These are phyloP conservation scores for Kazachstania martiniae DNA, from an alignment of 805 yeast genomes.

Conservation along the genomic window DNA sequence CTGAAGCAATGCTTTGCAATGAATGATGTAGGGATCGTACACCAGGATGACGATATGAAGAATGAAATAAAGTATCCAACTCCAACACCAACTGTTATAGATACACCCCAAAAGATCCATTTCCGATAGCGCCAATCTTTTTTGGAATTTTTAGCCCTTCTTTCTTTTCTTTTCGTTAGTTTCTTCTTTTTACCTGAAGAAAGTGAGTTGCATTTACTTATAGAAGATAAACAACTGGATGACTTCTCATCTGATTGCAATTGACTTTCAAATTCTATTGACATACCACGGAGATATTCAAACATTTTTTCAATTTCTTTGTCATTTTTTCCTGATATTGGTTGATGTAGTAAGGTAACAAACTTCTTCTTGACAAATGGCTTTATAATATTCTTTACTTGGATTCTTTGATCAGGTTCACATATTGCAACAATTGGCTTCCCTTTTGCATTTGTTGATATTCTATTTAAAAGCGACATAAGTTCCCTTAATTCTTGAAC, in stretches of 20 bases:
- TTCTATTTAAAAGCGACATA: constrained; percentile 14
- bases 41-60: constrained; percentile 6
- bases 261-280: neutral
- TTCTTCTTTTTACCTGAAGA: neutral
- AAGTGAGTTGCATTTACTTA: neutral
- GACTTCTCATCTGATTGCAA: neutral
- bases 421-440: constrained; percentile 20
- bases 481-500: constrained; percentile 19
- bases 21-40: neutral
- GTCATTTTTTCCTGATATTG: constrained; percentile 15
- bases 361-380: constrained; percentile 12
- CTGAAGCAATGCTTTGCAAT: too few species aligned
- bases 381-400: constrained; percentile 17
- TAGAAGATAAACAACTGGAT: neutral
- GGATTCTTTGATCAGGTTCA: constrained; percentile 20
- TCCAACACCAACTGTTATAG: constrained; percentile 24
- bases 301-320: constrained; percentile 15
- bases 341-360: constrained; percentile 17
- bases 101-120: constrained; percentile 17
- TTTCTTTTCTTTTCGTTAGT: constrained; percentile 1
- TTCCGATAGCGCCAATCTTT: neutral
- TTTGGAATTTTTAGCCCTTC: neutral
- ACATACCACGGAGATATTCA: constrained; percentile 1
- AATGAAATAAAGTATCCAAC: constrained; percentile 22
- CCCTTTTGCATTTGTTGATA: constrained; percentile 9